These are phyloP conservation scores for Takashimella tepidaria DNA, from an alignment of 1,284 basidiomycete species.

Conservation along the genomic window DNA sequence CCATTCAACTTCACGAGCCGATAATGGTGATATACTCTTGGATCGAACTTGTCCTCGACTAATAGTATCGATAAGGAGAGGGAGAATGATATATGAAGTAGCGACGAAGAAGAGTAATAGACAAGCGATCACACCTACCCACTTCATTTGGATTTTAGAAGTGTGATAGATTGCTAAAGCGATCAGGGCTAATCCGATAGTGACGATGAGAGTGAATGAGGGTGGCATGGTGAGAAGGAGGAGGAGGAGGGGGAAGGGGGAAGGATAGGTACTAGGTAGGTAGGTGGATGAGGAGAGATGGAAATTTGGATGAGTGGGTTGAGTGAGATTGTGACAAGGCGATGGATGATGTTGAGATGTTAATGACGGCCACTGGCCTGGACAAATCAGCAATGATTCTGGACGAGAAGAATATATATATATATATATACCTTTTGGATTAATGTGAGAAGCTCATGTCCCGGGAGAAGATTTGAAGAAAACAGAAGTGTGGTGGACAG, in stretches of 20 bases:
- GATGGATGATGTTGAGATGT: no score
- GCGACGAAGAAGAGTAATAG: constrained; percentile 11
- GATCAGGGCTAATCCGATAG: background rate
- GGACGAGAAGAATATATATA: no score
- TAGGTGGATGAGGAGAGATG: background rate
- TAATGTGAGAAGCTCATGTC: no score
- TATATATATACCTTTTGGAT: no score
- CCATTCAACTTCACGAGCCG: constrained; percentile 38
- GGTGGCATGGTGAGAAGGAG: background rate
- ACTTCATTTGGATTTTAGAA: constrained; percentile 2
- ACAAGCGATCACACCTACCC: constrained; percentile 6
- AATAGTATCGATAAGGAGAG: constrained; percentile 12
- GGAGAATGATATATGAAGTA: constrained; percentile 17
- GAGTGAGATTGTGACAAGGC: no score
- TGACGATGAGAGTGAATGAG: background rate
- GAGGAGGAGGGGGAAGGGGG: background rate
- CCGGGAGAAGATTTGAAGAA: no score
- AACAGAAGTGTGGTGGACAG: no score
- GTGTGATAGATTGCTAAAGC: background rate
- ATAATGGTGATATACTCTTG: constrained; percentile 18
- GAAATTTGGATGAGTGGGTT: background rate
- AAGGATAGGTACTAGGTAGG: background rate
- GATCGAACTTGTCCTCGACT: constrained; percentile 18
- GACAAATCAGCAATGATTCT: no score
- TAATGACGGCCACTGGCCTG: no score